Percentiles rank a stretch among this genome's conserved stretches.
phyloP scores from a whole-genome alignment of 495 filamentous ascomycete genomes.

The Tuber indicum region DNA sequence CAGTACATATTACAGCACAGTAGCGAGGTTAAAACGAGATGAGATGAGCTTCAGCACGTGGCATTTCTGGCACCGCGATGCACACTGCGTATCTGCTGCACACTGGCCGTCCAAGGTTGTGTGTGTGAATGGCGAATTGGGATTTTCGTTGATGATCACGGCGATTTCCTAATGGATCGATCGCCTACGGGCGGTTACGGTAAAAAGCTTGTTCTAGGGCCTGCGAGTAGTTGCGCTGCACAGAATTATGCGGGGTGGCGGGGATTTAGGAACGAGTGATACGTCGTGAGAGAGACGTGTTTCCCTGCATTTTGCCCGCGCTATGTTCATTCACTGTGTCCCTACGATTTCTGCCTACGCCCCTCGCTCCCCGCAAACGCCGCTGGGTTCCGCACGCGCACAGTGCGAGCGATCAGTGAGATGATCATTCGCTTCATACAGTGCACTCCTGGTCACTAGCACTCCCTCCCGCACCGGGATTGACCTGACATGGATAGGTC shows the following conservation, averaged over 20 bases:
- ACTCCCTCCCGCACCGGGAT: neutral
- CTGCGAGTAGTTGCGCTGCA: neutral
- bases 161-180: neutral
- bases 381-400: neutral
- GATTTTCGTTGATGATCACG: neutral
- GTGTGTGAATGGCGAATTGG: neutral
- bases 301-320: neutral
- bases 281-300: neutral
- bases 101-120: neutral
- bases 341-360: neutral
- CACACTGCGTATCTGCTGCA: neutral
- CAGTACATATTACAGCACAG: neutral
- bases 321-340: neutral
- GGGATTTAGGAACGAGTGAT: neutral
- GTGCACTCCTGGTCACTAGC: no score
- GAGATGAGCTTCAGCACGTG: neutral
- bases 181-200: neutral
- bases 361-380: neutral
- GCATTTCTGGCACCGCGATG: neutral
- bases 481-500: neutral
- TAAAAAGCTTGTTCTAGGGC: neutral
- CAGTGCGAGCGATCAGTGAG: neutral
- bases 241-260: neutral
- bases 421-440: neutral
- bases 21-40: neutral